Evolutionary conservation across 495 filamentous ascomycete genomes (phyloP), one percentile per base, ranked within the genome.

Genomic region (Hypoxylon fragiforme): DNA sequence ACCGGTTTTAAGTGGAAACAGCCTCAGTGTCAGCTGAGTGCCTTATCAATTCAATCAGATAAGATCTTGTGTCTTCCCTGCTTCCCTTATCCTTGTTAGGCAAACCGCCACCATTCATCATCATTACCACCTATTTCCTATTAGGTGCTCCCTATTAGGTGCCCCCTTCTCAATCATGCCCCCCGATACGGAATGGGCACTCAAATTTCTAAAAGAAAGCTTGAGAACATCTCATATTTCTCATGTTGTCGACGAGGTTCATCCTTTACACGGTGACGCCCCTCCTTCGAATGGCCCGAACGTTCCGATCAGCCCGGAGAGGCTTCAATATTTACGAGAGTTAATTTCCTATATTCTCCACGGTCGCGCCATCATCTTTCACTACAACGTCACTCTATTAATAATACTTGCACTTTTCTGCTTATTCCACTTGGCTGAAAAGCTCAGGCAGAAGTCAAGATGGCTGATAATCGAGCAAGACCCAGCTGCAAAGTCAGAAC

Each of bases 301-400:
- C 38, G 57, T 54, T 20, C 59, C 59, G 42, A 54, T 4, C 38
- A 54, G 66, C 54, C 68, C 70, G 9, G 69, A 70, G 13, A 65
- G 64, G 30, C 57, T 67, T 7, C 46, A 63, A 21, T 75, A 73
- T 16, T 31, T 75, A 8, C 46, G 50, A n/a, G 30, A 63, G 7
- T 47, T 75, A 7, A 67, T 74, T 35, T 24, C 52, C 7, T 52
- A 62, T 11, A 55, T 74, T 28, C 68, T 62, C 46, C 46, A 70
- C 13, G 63, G 69, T 7, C 71, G 71, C 22, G 26, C 30, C 16
- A 60, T 78, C 20, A 63, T 68, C 11, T 53, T 48, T 11, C 66
- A 56, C 1, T 74, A 75, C 44, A 75, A 71, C 35, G 24, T 71
- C 11, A 59, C 60, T 19, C 39, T 75, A n/a, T 12, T 74, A 13